These are phyloP conservation scores for Eucalyptus polybractea DNA, from an alignment of 345 rosid species.

Conservation along the genomic window DNA sequence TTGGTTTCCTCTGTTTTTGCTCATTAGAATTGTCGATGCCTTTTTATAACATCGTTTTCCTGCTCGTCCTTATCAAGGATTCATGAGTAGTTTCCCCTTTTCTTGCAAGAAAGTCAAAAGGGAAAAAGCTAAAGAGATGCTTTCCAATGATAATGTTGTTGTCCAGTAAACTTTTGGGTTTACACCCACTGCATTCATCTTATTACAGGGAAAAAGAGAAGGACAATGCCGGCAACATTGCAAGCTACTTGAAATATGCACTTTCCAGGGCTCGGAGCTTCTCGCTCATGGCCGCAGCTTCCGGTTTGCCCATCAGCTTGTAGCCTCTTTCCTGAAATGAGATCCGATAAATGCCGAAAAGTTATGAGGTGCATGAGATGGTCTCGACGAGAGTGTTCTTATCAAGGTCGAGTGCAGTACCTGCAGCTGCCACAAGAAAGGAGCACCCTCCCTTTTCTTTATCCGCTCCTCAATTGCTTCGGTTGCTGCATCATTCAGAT, in stretches of 20 bases:
- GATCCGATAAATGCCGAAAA: not conserved
- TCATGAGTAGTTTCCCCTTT: not conserved
- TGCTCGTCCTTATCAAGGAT: not conserved
- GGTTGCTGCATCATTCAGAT: constrained; percentile 21
- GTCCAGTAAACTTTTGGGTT: not conserved
- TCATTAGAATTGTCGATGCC: not conserved
- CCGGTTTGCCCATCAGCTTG: constrained; percentile 23
- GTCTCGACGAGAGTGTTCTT: not conserved
- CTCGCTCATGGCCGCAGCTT: constrained; percentile 28
- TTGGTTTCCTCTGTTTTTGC: not conserved
- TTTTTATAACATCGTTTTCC: not conserved
- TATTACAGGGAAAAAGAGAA: not conserved
- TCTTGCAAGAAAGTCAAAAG: not conserved
- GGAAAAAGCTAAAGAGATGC: not conserved
- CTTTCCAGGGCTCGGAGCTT: constrained; percentile 51
- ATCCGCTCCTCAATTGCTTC: constrained; percentile 44
- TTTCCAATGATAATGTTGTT: not conserved
- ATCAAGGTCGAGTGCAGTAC: constrained; percentile 7
- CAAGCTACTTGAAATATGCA: constrained; percentile 27
- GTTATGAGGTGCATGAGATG: not conserved
- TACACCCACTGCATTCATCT: not conserved
- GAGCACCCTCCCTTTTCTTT: constrained; percentile 53
- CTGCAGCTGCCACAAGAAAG: constrained; percentile 79
- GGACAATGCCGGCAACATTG: not conserved
- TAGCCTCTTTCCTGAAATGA: constrained; percentile 60